A percentile compares a stretch with the other conserved stretches of the same genome.
Evolutionary conservation across 164 flowering plant species (phyloP).

Genomic region (Litsea cubeba): DNA sequence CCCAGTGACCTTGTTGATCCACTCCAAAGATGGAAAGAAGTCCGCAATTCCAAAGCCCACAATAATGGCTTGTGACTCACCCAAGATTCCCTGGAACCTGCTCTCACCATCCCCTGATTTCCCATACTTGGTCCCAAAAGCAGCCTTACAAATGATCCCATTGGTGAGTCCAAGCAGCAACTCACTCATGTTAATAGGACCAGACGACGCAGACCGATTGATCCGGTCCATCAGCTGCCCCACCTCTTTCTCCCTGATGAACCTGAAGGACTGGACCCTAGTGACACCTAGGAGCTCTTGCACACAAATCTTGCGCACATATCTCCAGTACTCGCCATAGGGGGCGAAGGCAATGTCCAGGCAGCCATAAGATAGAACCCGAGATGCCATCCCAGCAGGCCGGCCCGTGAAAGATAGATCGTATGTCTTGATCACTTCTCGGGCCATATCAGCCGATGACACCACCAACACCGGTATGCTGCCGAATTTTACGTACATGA

Average conservation of each 20-base stretch:
- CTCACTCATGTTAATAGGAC: constrained; percentile 23
- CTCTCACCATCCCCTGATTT: neutral
- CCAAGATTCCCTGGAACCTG: constrained; percentile 8
- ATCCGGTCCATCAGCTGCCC: neutral
- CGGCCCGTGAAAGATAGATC: constrained; percentile 6
- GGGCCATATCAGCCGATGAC: constrained; percentile 10
- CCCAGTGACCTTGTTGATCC: constrained; percentile 42
- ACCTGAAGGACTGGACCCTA: constrained; percentile 10
- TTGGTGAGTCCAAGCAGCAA: constrained; percentile 17
- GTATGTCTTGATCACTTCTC: constrained; percentile 8
- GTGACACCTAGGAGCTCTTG: constrained; percentile 6
- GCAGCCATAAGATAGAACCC: constrained; percentile 11
- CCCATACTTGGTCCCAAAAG: constrained; percentile 28
- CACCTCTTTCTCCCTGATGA: constrained; percentile 11
- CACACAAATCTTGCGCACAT: constrained; percentile 8
- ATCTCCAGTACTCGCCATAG: constrained; percentile 13
- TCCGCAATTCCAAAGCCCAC: constrained; percentile 28
- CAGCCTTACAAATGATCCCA: constrained; percentile 21
- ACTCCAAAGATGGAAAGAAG: constrained; percentile 56
- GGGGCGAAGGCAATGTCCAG: constrained; percentile 12
- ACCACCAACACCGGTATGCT: constrained; percentile 7
- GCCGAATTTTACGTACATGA: constrained; percentile 11
- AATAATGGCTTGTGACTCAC: constrained; percentile 6
- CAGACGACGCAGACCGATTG: neutral
- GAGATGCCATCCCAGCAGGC: neutral